These are phyloP conservation scores for Lactarius psammicola DNA, from an alignment of 768 basidiomycete species.

Conservation along the genomic window DNA sequence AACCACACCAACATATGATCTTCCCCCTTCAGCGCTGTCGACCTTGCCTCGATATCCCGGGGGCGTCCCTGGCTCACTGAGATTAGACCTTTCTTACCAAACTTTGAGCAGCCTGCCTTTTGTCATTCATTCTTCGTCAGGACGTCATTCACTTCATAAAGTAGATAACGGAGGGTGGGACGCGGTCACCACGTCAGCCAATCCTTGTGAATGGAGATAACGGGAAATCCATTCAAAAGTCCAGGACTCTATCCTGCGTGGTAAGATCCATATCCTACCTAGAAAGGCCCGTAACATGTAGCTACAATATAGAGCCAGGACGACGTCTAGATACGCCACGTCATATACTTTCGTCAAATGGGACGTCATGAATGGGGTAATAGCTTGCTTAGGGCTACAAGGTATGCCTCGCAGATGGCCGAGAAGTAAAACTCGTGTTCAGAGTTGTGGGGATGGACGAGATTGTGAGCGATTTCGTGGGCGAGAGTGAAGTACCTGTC, in stretches of 20 bases:
- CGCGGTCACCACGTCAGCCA: not conserved
- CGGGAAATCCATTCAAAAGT: not conserved
- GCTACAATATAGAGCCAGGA: not conserved
- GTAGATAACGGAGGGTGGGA: too few species aligned
- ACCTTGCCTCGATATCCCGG: not conserved
- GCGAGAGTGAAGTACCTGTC: conserved; percentile 86
- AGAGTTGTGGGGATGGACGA: conserved; percentile 82
- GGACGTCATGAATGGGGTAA: not conserved
- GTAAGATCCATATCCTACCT: not conserved
- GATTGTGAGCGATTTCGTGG: conserved; percentile 91
- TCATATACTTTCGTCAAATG: not conserved
- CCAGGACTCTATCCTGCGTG: not conserved
- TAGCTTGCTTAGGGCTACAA: conserved; percentile 39
- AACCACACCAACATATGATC: not conserved
- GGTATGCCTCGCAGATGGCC: conserved; percentile 74
- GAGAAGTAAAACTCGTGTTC: conserved; percentile 96
- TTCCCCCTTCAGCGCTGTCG: not conserved
- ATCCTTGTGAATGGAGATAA: not conserved
- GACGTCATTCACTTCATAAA: too few species aligned
- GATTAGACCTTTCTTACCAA: not conserved
- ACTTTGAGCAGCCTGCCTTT: not conserved
- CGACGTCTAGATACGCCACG: not conserved
- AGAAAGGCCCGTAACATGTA: not conserved
- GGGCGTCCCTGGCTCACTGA: not conserved
- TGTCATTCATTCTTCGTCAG: not conserved